These are phyloP conservation scores for Cyclotella distinguenda DNA, from an alignment of 108 stramenopile species.

Conservation along the genomic window DNA sequence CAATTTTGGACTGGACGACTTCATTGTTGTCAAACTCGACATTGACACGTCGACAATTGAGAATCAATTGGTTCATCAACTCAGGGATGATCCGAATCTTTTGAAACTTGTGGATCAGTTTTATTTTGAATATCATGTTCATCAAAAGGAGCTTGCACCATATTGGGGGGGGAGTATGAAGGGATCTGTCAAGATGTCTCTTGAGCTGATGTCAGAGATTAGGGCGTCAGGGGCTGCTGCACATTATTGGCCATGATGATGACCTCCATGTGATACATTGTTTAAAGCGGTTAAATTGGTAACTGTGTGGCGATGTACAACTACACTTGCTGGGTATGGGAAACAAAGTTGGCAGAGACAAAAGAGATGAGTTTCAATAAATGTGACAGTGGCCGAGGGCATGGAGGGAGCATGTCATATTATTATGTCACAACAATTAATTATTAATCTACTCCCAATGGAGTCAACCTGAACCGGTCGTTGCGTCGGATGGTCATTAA, in stretches of 20 bases:
- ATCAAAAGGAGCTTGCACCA: conserved; percentile 30
- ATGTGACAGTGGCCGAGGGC: no score
- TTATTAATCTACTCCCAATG: no score
- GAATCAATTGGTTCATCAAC: conserved; percentile 39
- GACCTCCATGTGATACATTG: no score
- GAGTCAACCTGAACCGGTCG: no score
- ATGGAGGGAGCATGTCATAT: no score
- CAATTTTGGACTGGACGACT: conserved; percentile 41
- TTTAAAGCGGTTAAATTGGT: no score
- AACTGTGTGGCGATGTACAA: no score
- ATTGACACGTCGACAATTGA: conserved; percentile 60
- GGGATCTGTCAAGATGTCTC: conserved; percentile 45
- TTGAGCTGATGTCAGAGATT: conserved; percentile 51
- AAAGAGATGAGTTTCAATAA: no score
- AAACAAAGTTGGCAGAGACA: no score
- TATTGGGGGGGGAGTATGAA: conserved; percentile 44
- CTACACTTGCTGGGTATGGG: no score
- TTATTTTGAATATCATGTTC: conserved; percentile 77
- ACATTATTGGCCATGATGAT: conserved; percentile 60
- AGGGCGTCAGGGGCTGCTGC: conserved; percentile 53
- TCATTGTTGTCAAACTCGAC: conserved; percentile 71
- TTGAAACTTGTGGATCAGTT: conserved; percentile 64
- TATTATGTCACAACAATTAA: no score
- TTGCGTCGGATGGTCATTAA: no score
- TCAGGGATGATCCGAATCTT: conserved; percentile 22